Evolutionary conservation across 345 rosid genomes (phyloP), one percentile per base, ranked within the genome.

Genomic region (Moricandia moricandioides): DNA sequence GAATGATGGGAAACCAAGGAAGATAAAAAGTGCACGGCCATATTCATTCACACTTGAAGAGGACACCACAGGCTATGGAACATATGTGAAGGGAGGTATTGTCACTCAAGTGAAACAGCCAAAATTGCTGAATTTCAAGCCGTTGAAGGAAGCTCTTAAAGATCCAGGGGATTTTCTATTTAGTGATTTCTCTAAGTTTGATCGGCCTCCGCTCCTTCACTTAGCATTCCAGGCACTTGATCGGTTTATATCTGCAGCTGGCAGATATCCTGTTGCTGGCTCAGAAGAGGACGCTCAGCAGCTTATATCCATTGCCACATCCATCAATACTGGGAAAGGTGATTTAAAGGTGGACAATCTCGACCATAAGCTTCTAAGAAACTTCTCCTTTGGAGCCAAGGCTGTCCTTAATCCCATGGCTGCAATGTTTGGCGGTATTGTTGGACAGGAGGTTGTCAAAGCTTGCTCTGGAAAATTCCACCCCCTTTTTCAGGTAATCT

Each of bases 371-470:
- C 91, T 95, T 75, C 78, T 95, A 65, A 84, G 86, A 13, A 90
- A 87, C 74, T 95, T 95, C 84, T 90, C 98, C 62, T 95, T 86
- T 71, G 99, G 99, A 78, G 88, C 99, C 60, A 87, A 88, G 87
- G 99, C 99, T 61, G 94, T 95, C 51, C 78, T 95, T 45, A 95
- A 95, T 84, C 99, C 99, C 43, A 95, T 95, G 98, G 99, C 98
- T 75, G 99, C 99, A 52, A 92, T 95, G 97, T 95, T 95, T 80
- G 99, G 99, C 61, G 99, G 99, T 49, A 83, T 95, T 70, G 98
- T 95, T 62, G 99, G 98, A 57, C 99, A 95, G 80, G 99, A 95
- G 74, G 91, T 92, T 88, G 91, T 95, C 43, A 95, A 95, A 82
- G 99, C 99, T 57, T 95, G 99, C 84, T 90, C 99, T 70, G 97